Evolutionary conservation across 2,329 filamentous ascomycete species (phyloP).

Genomic region (Cytospora schulzeri): DNA sequence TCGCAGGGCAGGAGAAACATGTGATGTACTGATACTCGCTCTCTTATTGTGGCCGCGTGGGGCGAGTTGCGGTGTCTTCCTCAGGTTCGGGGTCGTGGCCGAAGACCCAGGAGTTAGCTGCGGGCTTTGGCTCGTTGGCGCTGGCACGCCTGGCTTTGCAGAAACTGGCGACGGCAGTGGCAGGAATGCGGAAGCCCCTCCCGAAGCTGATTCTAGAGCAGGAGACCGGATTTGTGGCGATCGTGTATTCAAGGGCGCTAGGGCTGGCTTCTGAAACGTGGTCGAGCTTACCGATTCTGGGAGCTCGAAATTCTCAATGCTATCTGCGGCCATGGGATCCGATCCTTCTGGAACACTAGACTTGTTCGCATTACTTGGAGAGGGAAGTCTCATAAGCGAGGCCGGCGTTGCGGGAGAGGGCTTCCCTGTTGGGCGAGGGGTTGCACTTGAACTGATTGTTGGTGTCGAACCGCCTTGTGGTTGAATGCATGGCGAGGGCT

Average conservation of each 20-base stretch:
- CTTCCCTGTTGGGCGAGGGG: slow-evolving; percentile 40
- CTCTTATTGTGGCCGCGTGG: slow-evolving; percentile 69
- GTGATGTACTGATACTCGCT: slow-evolving; percentile 68
- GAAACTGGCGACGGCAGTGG: slow-evolving; percentile 53
- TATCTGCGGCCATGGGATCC: slow-evolving; percentile 50
- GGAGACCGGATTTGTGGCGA: slow-evolving; percentile 45
- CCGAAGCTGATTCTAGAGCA: slow-evolving; percentile 40
- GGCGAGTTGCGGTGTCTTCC: slow-evolving; percentile 59
- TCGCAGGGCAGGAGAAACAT: slow-evolving; percentile 83
- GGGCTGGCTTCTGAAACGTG: slow-evolving; percentile 47
- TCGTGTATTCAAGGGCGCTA: slow-evolving; percentile 50
- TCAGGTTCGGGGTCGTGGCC: slow-evolving; percentile 41
- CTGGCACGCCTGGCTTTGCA: slow-evolving; percentile 42
- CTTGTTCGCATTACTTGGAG: slow-evolving; percentile 52
- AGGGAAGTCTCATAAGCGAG: slow-evolving; percentile 78
- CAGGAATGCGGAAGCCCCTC: slow-evolving; percentile 56
- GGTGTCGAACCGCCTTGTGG: slow-evolving; percentile 49
- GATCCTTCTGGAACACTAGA: slow-evolving; percentile 41
- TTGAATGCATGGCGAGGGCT: slow-evolving; percentile 67
- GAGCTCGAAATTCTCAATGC: slow-evolving; percentile 63
- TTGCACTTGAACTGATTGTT: slow-evolving; percentile 18
- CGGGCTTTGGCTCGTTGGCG: slow-evolving; percentile 67
- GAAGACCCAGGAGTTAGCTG: slow-evolving; percentile 60
- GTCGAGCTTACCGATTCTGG: slow-evolving; percentile 68
- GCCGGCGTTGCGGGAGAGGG: slow-evolving; percentile 79